phyloP scores from a whole-genome alignment of 441 rosid species.

The Biscutella laevigata region DNA sequence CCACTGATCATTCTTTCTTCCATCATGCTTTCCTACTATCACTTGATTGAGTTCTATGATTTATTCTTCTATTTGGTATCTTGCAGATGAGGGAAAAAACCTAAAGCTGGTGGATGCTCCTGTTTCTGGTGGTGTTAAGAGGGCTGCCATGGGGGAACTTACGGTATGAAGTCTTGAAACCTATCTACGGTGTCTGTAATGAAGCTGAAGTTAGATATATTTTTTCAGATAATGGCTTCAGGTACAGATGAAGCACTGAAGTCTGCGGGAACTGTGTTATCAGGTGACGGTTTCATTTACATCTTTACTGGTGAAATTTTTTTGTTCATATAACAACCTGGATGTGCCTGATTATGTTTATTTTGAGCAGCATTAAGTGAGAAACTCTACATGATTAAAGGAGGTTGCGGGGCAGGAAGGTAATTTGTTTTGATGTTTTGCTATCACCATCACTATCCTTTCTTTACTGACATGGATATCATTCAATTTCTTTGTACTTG shows the following conservation, averaged over 20 bases:
- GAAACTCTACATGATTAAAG: slow-evolving; percentile 86
- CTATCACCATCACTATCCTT: slow-evolving; percentile 12
- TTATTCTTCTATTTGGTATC: slow-evolving; percentile 17
- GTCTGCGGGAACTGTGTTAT: slow-evolving; percentile 56
- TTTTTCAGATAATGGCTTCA: slow-evolving; percentile 81
- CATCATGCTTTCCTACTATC: background rate
- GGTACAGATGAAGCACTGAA: slow-evolving; percentile 75
- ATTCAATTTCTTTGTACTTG: slow-evolving; percentile 14
- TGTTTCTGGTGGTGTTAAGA: slow-evolving; percentile 96
- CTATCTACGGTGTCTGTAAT: background rate
- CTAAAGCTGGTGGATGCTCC: slow-evolving; percentile 96
- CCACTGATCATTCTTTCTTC: background rate
- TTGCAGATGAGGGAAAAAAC: slow-evolving; percentile 59
- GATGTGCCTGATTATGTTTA: slow-evolving; percentile 22
- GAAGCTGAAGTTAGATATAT: slow-evolving; percentile 23
- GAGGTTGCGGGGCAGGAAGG: slow-evolving; percentile 98
- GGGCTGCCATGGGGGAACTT: slow-evolving; percentile 80
- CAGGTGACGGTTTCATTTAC: slow-evolving; percentile 39
- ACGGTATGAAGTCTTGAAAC: slow-evolving; percentile 47
- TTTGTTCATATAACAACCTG: slow-evolving; percentile 17
- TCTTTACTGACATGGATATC: slow-evolving; percentile 15
- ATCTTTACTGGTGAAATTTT: slow-evolving; percentile 15
- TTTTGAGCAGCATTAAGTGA: slow-evolving; percentile 73
- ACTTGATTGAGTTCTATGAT: background rate
- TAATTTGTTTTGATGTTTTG: slow-evolving; percentile 27